Base-by-base conservation (phyloP, 2,329 filamentous ascomycete genomes). In the Penicillium sumatraense region DNA sequence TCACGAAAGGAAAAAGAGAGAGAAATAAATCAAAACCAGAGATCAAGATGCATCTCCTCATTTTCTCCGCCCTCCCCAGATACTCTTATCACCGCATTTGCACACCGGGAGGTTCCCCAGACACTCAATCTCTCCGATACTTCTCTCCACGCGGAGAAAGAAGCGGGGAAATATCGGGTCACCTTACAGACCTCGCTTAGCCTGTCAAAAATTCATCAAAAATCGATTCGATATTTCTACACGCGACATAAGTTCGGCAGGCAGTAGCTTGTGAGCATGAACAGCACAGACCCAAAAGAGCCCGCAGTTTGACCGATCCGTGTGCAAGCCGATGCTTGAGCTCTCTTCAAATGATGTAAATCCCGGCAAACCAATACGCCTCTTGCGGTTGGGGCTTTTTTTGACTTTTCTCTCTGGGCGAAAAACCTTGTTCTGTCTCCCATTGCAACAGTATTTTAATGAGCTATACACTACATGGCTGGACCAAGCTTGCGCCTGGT, bases 61-160 rank as follows among this genome's bases (percentile, higher is more conserved):
- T 46, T 31, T 46, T 29, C 26, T 31, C 42, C 24, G 42, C 27
- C 42, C 26, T 46, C 42, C 27, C 7, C 42, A 46, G 42, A 33
- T 46, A n/a, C 27, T 31, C 21, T 8, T 14, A 16, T 5, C 42
- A 46, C 42, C 42, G 42, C 26, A 29, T 46, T 46, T 21, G 42
- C 42, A 46, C 42, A 46, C 42, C 42, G 42, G 27, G 26, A 46
- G 4, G 16, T 46, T 46, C 42, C 42, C 42, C 42, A 31, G 42
- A 46, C 42, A 18, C 16, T 44, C 13, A 24, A 24, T 18, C 6
- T 31, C 27, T 21, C 13, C 42, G 5, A 46, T 16, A 14, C 33
- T 42, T 46, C 42, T 46, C 42, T 46, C 42, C 42, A 46, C 42
- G 42, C 42, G 42, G 42, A 46, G 42, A 46, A 31, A 9, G 26